Evolutionary conservation across 2,329 filamentous ascomycete species (phyloP), one percentile per base, ranked within the genome.

Genomic region (Fusarium hostae): DNA sequence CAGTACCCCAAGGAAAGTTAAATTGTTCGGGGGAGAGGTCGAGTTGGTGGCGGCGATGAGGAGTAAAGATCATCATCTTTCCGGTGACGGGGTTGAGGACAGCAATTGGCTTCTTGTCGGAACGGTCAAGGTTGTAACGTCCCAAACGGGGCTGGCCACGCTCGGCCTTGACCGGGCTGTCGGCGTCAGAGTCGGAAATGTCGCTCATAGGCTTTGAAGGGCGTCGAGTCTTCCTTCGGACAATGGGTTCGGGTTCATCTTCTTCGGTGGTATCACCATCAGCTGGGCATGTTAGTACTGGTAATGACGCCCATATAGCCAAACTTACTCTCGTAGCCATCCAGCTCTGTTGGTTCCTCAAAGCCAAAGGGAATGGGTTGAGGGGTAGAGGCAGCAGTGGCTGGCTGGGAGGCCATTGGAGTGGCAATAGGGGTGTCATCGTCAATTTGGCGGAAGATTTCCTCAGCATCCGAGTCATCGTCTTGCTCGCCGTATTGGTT

Each of bases 21-120:
- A 88, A 88, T 54, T 86, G 84, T 77, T 88, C 87, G 0, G 87
- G 86, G 0, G 86, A 87, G 26, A 88, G 78, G 66, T 89, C 87
- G 20, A 88, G 79, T 51, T 83, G 82, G 57, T 83, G 82, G 50
- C 82, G 81, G 40, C 82, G 82, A 57, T 86, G 83, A 10, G 87
- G 87, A 1, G 88, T 90, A 72, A 90, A 89, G 60, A 90, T 89
- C 85, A 90, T 89, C 85, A 90, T 87, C 78, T 89, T 89, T 63
- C 86, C 83, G 4, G 87, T 87, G 58, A 83, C 79, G 4, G 87
- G 87, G 68, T 90, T 88, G 39, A 89, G 78, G 24, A 90, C 86
- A 28, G 86, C 88, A 58, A 89, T 86, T 11, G 88, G 88, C 72
- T 89, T 89, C 72, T 85, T 85, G 66, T 85, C 83, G 4, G 84